These are phyloP conservation scores for Spinacia oleracea DNA, from an alignment of 179 eudicot species.

Conservation along the genomic window DNA sequence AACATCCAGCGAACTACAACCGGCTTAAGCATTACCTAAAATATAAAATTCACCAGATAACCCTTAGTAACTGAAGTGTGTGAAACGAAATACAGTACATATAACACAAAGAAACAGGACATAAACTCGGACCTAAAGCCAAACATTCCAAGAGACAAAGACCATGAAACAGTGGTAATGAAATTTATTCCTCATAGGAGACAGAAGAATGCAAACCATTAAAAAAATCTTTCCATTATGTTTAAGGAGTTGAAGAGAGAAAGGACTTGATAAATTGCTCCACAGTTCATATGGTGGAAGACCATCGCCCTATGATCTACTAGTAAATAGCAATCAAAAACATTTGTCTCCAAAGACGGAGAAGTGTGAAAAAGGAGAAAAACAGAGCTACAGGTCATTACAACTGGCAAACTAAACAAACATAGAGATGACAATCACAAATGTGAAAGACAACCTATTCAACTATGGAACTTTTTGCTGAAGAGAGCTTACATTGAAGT, in stretches of 20 bases:
- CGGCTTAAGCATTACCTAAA: background rate
- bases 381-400: background rate
- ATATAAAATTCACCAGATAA: background rate
- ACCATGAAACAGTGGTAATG: background rate
- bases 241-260: background rate
- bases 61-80: background rate
- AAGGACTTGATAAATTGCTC: background rate
- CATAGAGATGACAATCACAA: background rate
- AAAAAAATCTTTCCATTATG: too few species aligned
- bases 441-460: background rate
- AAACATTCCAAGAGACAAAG: background rate
- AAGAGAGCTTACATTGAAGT: conserved; percentile 46
- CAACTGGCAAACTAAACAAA: background rate
- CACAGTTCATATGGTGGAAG: background rate
- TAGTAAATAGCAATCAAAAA: background rate
- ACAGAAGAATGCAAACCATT: background rate
- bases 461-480: conserved; percentile 3
- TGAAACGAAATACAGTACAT: background rate
- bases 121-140: background rate
- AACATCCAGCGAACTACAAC: background rate
- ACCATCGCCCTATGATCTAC: background rate
- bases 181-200: background rate
- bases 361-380: background rate
- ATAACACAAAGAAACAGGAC: background rate
- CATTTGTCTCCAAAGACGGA: background rate